Conservation (phyloP, 2,329 filamentous ascomycete species). For the Ceratocystis harringtonii region DNA sequence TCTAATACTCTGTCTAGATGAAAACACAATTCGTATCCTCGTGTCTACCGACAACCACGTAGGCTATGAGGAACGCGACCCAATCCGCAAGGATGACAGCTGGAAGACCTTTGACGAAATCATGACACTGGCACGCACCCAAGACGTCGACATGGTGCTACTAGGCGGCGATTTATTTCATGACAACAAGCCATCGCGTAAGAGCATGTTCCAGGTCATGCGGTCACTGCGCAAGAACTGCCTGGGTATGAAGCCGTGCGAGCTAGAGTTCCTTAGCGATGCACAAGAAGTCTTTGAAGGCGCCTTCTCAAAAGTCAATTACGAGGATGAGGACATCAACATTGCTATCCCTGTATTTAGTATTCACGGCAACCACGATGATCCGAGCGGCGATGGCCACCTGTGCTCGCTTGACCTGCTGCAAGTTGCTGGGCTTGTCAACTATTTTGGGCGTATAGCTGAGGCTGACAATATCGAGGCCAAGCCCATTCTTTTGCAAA, state of each 20-base stretch:
- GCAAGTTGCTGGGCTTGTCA: constrained; percentile 79
- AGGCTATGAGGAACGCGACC: constrained; percentile 84
- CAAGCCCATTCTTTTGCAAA: constrained; percentile 84
- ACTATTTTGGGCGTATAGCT: constrained; percentile 86
- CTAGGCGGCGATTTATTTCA: constrained; percentile 93
- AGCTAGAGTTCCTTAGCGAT: constrained; percentile 88
- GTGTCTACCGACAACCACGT: constrained; percentile 97
- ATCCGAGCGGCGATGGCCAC: constrained; percentile 91
- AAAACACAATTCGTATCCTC: constrained; percentile 87
- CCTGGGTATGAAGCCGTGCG: constrained; percentile 85
- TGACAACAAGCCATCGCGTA: constrained; percentile 92
- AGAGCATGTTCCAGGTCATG: constrained; percentile 96
- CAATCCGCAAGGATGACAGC: constrained; percentile 89
- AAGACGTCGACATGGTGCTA: constrained; percentile 94
- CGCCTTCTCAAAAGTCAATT: constrained; percentile 88
- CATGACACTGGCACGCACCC: constrained; percentile 69
- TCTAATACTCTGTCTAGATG: constrained; percentile 22
- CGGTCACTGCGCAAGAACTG: constrained; percentile 84
- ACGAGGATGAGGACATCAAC: constrained; percentile 94
- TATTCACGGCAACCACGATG: constrained; percentile 96
- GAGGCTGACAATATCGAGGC: constrained; percentile 87
- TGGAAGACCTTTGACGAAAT: constrained; percentile 95
- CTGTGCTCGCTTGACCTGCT: constrained; percentile 81
- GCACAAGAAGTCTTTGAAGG: constrained; percentile 81
- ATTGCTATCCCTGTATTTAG: constrained; percentile 94